Base-by-base conservation (phyloP, 1,284 basidiomycete species). In the Apiotrichum porosum region DNA sequence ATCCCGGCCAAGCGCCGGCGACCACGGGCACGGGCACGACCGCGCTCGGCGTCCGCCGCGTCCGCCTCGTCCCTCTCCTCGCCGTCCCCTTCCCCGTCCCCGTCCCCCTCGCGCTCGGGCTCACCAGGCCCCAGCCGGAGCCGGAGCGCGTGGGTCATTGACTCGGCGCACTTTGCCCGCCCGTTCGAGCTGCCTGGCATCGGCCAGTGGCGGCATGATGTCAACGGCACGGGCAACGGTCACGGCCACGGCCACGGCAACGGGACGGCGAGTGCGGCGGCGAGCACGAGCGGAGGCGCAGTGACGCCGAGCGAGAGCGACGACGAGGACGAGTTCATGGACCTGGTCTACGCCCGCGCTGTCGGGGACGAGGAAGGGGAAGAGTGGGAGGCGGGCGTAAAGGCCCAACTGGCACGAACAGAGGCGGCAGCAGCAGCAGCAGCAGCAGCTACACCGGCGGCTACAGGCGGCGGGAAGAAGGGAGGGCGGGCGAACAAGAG, bases 161-260 rank as follows among this genome's bases (percentile, higher is more conserved):
- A 57, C 46, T 43, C 42, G 8, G 44, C 46, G 4, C 55, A 57
- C 43, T 57, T 57, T 28, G 43, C 34, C 32, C 35, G 42, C 17
- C 30, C 14, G 19, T 57, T 57, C 37, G 47, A 51, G 32, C 48
- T 57, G 9, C 55, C 55, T 3, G 41, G 41, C n/a, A 34, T 21
- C 14, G 26, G 26, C 26, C n/a, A n/a, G 40, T 41, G n/a, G 30
- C 40, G 30, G 30, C 40, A n/a, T 28, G 33, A 19, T 19, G 40
- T 19, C 19, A 19, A 19, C 39, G 43, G 1, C 14, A 26, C 22
- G 30, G 41, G 26, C 6, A 17, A 24, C 21, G n/a, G 18, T 9
- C 26, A 30, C 13, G 22, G 21, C 4, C 14, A 23, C 22, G 22
- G 12, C 26, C 8, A 30, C 23, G 22, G 26, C 26, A 13, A n/a